Evolutionary conservation across 2,329 filamentous ascomycete species (phyloP), one percentile per base, ranked within the genome.

Genomic region (Metarhizium sp.): DNA sequence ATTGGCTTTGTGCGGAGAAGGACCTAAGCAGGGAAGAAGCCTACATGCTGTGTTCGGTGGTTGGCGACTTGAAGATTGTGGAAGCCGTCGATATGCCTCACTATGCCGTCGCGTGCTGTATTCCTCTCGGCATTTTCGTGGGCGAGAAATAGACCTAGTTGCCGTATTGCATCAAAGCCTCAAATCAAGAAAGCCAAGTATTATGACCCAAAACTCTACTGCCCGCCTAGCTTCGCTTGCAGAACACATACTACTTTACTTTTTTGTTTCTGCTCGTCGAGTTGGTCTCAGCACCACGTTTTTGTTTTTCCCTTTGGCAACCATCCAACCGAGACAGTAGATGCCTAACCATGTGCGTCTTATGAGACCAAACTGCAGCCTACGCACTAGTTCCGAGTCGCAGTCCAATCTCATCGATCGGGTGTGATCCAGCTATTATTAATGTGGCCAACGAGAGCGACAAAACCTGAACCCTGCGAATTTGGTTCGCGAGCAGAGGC

Each of bases 61-160:
- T 74, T 0, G 76, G 71, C 0, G 73, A 78, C 60, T 60, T 81
- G 59, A 76, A 75, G 59, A 76, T 80, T 62, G 72, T 71, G 4
- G 77, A 81, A 63, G 73, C 74, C 2, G 77, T 81, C 25, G 78
- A 80, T 58, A 76, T 80, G 73, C 77, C 78, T 10, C 75, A 80
- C 59, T 79, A 73, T 65, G 75, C 72, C 2, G 73, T 80, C 38
- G 71, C 76, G 8, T 78, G 76, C 64, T 73, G 69, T 51, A 62
- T 81, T 34, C 76, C 77, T 2, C 62, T 79, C 61, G 73, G 69
- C 49, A 70, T 78, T 16, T 80, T 81, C 64, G 64, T 55, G 6
- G 52, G 55, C n/a, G 51, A 57, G 29, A 34, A 55, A 18, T 46
- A 49, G 45, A 43, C 18, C 11, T 18, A 18, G 40, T 18, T 6